A percentile compares a stretch with the other conserved stretches of the same genome.
Conservation (phyloP, 192 early-diverging fungal genomes). For the Pilobolus umbonatus region DNA sequence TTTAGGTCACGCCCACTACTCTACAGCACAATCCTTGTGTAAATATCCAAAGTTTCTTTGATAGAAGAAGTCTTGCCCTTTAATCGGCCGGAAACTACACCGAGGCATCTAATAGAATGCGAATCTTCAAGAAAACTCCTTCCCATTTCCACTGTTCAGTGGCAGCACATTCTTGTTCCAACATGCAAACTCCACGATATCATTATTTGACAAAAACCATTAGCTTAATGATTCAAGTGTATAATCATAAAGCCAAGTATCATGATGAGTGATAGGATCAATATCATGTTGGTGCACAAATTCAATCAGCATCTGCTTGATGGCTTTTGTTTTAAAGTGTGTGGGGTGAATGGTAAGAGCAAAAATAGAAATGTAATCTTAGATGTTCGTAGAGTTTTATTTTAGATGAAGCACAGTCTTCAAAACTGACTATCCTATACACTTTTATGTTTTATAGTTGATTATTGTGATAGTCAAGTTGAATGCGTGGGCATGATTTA, state of each 20-base stretch:
- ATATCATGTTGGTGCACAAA: background rate
- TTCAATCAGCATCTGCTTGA: background rate
- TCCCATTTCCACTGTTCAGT: background rate
- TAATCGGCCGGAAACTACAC: background rate
- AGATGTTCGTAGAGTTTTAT: too few species aligned
- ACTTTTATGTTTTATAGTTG: too few species aligned
- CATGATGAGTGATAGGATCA: constrained; percentile 1
- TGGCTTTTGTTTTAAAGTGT: background rate
- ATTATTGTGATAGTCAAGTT: too few species aligned
- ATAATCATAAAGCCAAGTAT: background rate
- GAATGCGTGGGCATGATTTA: too few species aligned
- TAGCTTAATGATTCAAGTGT: background rate
- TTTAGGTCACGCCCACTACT: too few species aligned
- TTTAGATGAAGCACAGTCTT: too few species aligned
- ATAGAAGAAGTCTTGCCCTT: too few species aligned
- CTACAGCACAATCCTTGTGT: too few species aligned
- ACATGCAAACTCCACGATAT: constrained; percentile 2
- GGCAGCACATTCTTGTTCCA: background rate
- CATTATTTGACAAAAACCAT: constrained; percentile 5
- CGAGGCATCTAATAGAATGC: background rate
- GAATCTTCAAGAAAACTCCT: background rate
- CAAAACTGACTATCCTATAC: too few species aligned
- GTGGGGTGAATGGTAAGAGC: too few species aligned
- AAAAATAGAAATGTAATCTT: too few species aligned
- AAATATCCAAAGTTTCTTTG: too few species aligned